These are phyloP conservation scores for Rubus parviflorus DNA, from an alignment of 306 rosid species.

Conservation along the genomic window DNA sequence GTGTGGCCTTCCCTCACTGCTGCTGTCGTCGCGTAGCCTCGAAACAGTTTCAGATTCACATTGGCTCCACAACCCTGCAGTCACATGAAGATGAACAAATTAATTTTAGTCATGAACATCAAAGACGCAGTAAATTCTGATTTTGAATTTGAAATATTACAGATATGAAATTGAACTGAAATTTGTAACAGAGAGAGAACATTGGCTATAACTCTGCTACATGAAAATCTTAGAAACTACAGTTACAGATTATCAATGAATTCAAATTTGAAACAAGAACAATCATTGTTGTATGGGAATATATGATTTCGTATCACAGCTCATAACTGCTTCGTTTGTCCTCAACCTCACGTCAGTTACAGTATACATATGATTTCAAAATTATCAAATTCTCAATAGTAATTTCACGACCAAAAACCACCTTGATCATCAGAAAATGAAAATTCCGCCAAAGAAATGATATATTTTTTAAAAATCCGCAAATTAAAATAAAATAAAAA, in stretches of 20 bases:
- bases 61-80: slow-evolving; percentile 56
- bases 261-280: neutral
- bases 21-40: slow-evolving; percentile 61
- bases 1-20: slow-evolving; percentile 55
- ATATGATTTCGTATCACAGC: neutral
- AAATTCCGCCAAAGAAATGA: neutral
- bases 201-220: neutral
- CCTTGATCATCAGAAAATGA: neutral
- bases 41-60: slow-evolving; percentile 54
- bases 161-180: neutral
- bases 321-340: neutral
- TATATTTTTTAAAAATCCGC: too few relatives aligned
- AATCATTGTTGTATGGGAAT: neutral
- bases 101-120: neutral
- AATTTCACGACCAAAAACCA: neutral
- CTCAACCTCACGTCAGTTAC: neutral
- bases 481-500: neutral
- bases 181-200: neutral
- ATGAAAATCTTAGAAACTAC: neutral
- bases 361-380: neutral
- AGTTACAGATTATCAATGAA: neutral
- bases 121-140: too few relatives aligned
- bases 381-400: neutral
- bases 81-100: neutral
- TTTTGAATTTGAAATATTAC: neutral